Base-by-base conservation (phyloP, 2,329 filamentous ascomycete species). In the Scorias spongiosa region DNA sequence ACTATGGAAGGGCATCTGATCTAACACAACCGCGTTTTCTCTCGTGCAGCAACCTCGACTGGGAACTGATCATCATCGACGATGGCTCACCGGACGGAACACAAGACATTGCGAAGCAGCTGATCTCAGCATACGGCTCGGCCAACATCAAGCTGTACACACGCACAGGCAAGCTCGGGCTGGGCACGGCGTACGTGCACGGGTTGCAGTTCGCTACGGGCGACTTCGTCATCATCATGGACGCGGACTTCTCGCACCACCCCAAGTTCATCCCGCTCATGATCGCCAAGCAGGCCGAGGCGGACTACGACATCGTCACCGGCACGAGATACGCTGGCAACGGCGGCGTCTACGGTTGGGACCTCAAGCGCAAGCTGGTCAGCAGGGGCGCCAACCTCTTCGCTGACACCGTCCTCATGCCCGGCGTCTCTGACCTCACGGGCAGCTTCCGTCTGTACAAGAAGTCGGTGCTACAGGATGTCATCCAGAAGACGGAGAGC, bases 171-270 rank as follows among this genome's bases (percentile, higher is more conserved):
- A 98, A 96, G 70, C 83, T 95, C 34, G 89, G 89, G n/a, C 81
- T 96, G 41, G 89, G 89, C 54, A 95, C 89, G 2, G 89, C 89
- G 41, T 96, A 96, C 68, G 85, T 95, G 34, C 88, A 95, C 66
- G 89, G 89, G 42, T 74, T 98, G 48, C 78, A 94, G 63, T 96
- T 84, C 62, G 82, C 75, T 18, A 87, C 80, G 17, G 91, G 91
- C 57, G 95, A 93, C 75, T 96, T 80, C 61, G 85, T 98, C 62
- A 85, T 98, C 72, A 98, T 98, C 75, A 98, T 98, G 91, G 91
- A 98, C 71, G 91, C 93, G 66, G 91, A 98, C 69, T 98, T 98
- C 75, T 86, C 79, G 56, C 91, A 98, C 70, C 91, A 98, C 72
- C 91, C 91, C 61, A 98, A 96, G 69, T 98, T 96, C 76, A 94